Evolutionary conservation across 257 asterid genomes (phyloP).

Genomic region (Vinca minor): DNA sequence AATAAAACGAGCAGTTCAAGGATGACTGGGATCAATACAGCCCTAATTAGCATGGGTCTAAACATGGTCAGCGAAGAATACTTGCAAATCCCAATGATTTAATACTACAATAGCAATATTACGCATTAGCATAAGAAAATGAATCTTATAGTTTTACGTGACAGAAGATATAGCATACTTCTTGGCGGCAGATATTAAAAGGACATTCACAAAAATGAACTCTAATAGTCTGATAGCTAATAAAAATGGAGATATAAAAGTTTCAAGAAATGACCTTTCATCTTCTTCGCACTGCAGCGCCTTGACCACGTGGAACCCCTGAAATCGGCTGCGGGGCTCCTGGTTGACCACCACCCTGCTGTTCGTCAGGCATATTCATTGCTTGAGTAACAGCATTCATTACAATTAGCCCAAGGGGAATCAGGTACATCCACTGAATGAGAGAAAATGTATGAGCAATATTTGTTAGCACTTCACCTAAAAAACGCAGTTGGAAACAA

Average conservation of each 20-base stretch:
- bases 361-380: constrained; percentile 89
- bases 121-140: background rate
- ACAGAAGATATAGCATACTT: background rate
- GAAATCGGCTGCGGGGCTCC: constrained; percentile 45
- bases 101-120: background rate
- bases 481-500: background rate
- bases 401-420: constrained; percentile 82
- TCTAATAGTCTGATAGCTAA: background rate
- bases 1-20: background rate
- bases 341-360: constrained; percentile 55
- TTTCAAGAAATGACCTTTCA: constrained; percentile 21
- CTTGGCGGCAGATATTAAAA: background rate
- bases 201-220: background rate
- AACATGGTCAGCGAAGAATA: background rate
- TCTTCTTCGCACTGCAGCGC: constrained; percentile 75
- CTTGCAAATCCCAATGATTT: too few species aligned
- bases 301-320: constrained; percentile 57
- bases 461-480: background rate
- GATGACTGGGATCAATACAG: background rate
- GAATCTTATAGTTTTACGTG: background rate
- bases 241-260: background rate
- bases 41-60: background rate
- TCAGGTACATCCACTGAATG: constrained; percentile 93
- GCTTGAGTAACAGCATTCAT: constrained; percentile 98
- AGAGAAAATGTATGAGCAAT: constrained; percentile 9